Percentiles rank a stretch among this genome's conserved stretches.
Conservation (phyloP, 2,329 filamentous ascomycete species). For the Raffaelea ambrosiae region DNA sequence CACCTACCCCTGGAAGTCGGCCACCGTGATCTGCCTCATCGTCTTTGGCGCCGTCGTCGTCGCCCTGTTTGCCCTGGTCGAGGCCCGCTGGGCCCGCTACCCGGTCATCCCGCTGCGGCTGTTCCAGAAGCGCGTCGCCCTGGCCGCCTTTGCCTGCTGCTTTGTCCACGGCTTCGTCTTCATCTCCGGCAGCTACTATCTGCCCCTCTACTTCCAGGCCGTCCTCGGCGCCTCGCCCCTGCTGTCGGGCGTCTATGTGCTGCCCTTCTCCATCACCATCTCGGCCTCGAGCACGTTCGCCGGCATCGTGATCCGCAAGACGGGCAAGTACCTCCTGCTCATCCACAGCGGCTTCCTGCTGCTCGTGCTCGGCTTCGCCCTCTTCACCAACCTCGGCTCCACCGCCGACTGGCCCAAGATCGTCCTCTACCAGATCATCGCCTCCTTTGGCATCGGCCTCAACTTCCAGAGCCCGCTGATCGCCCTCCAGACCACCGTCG, state of each 20-base stretch:
- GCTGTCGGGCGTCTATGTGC: slow-evolving; percentile 63
- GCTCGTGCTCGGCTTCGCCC: slow-evolving; percentile 50
- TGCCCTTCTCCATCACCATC: slow-evolving; percentile 58
- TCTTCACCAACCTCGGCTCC: slow-evolving; percentile 46
- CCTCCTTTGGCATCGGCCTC: slow-evolving; percentile 52
- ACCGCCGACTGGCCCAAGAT: slow-evolving; percentile 37
- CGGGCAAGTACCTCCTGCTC: slow-evolving; percentile 48
- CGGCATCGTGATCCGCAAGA: slow-evolving; percentile 38
- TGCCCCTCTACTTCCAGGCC: slow-evolving; percentile 79
- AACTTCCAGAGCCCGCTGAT: slow-evolving; percentile 57
- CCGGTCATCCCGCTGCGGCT: slow-evolving; percentile 70
- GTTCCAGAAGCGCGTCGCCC: slow-evolving; percentile 58
- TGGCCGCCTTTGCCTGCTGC: slow-evolving; percentile 55
- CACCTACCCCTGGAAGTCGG: slow-evolving; percentile 63
- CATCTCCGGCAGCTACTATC: slow-evolving; percentile 69
- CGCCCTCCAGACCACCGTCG: slow-evolving; percentile 54
- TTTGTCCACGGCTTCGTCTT: slow-evolving; percentile 72
- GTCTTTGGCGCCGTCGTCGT: slow-evolving; percentile 61
- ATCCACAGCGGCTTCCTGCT: slow-evolving; percentile 45
- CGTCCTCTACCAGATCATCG: slow-evolving; percentile 48
- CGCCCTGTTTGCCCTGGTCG: slow-evolving; percentile 60
- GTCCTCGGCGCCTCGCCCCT: slow-evolving; percentile 61
- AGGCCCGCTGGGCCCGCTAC: slow-evolving; percentile 64
- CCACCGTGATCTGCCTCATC: slow-evolving; percentile 68
- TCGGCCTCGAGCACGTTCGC: slow-evolving; percentile 32